Percentiles rank a stretch among this genome's conserved stretches.
Conservation (phyloP, 75 land plant species). For the Selaginella moellendorffii region DNA sequence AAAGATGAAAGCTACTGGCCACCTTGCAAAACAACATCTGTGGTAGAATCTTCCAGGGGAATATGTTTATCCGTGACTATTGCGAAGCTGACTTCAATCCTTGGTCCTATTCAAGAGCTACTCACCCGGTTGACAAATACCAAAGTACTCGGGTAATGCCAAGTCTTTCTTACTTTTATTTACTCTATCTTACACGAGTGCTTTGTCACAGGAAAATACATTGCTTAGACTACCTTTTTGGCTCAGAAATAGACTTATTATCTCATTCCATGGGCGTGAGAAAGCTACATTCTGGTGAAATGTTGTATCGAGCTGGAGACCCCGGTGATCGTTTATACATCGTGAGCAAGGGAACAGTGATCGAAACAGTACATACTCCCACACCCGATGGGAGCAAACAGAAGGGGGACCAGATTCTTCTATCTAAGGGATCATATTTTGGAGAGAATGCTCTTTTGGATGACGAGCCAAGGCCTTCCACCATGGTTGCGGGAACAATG, state of each 20-base stretch:
- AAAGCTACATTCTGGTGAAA: conserved; percentile 17
- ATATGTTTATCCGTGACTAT: conserved; percentile 15
- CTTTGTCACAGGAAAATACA: conserved; percentile 15
- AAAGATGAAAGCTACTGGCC: conserved; percentile 8
- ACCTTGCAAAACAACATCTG: conserved; percentile 14
- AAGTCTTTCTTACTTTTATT: background rate
- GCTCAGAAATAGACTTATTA: conserved; percentile 14
- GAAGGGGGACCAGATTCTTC: conserved; percentile 16
- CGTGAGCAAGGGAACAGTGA: conserved; percentile 18
- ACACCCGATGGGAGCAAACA: background rate
- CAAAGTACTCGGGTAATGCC: conserved; percentile 15
- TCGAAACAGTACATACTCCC: background rate
- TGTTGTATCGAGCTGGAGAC: conserved; percentile 20
- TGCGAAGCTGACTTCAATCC: conserved; percentile 13
- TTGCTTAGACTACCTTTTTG: conserved; percentile 15
- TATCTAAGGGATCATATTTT: conserved; percentile 18
- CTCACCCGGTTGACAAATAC: conserved; percentile 18
- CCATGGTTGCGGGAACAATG: conserved; percentile 17
- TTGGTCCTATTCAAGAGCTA: conserved; percentile 26
- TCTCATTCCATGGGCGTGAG: conserved; percentile 23
- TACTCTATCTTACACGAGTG: background rate
- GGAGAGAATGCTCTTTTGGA: conserved; percentile 27
- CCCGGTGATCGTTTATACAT: conserved; percentile 26
- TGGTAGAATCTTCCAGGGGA: conserved; percentile 13
- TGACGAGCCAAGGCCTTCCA: conserved; percentile 18